Evolutionary conservation across 257 asterid species (phyloP), one percentile per base, ranked within the genome.

Genomic region (Petunia secreta): DNA sequence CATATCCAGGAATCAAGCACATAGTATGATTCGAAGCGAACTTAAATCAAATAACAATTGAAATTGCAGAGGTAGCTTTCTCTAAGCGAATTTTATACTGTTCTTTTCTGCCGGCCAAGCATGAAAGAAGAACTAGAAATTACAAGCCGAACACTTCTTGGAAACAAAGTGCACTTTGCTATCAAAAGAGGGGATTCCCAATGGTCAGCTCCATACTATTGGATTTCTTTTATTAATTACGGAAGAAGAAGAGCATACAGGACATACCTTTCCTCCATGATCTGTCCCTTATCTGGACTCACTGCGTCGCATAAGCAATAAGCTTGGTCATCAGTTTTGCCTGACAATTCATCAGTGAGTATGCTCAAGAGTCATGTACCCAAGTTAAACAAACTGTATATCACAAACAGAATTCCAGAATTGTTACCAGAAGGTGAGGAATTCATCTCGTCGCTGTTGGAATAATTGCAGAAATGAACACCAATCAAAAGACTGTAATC

Each of bases 401-500:
- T 75, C 41, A 67, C 10, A 75, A 52, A 50, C 5, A 68, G 37
- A 53, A 14, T 66, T 75, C 81, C 79, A 40, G 68, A 82, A 57
- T 9, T 5, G 48, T 77, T 75, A 69, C 78, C 80, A 41, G 55
- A 43, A 40, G 52, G 59, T 34, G 66, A 79, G 6, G 54, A 36
- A 59, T 71, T 63, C 48, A 76, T 63, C 71, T 25, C 76, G 50
- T 25, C 34, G 1, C 55, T 37, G 82, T 34, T 64, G 52, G 25
- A 57, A 80, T 81, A 88, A 83, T 90, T 91, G 63, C 94, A 95
- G 80, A 93, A 91, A 86, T 93, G 97, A 83, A 93, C 88, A 59
- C 97, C 97, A 40, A 91, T 90, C 80, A 93, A 86, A 80, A 93
- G 97, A 89, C 97, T 93, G 80, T 93, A 93, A 86, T 93, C 97